Evolutionary conservation across 2,329 filamentous ascomycete species (phyloP).

Genomic region (Sclerotinia nivalis): DNA sequence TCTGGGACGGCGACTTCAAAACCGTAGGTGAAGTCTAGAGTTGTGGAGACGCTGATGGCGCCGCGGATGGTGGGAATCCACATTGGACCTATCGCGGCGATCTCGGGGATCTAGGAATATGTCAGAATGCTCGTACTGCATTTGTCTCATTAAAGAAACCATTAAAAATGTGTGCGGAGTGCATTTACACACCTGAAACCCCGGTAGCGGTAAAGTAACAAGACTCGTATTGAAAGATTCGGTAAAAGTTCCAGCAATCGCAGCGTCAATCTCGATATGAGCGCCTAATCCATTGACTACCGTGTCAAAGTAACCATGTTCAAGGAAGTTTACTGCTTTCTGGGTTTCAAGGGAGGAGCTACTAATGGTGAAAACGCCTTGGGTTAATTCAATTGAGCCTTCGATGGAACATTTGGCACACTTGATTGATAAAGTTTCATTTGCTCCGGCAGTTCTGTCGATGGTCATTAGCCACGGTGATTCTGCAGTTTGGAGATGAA

Average conservation of each 20-base stretch:
- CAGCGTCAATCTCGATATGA: conserved; percentile 20
- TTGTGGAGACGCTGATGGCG: neutral
- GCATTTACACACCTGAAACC: conserved; percentile 2
- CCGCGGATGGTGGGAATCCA: neutral
- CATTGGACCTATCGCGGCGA: conserved; percentile 10
- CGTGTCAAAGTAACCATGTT: conserved; percentile 14
- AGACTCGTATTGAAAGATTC: neutral
- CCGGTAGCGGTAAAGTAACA: conserved; percentile 1
- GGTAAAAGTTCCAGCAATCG: neutral
- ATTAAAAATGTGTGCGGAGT: neutral
- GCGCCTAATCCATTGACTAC: conserved; percentile 14
- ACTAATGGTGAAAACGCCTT: conserved; percentile 15
- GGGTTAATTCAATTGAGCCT: conserved; percentile 3
- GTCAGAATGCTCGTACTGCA: neutral
- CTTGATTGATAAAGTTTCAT: conserved; percentile 1
- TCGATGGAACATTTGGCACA: conserved; percentile 19
- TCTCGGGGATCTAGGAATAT: neutral
- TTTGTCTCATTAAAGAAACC: too few species aligned
- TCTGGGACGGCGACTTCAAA: conserved; percentile 6
- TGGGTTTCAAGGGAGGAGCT: neutral
- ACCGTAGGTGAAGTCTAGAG: conserved; percentile 17
- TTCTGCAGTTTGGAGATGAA: rapidly evolving
- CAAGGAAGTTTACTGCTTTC: conserved; percentile 16
- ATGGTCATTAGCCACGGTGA: neutral
- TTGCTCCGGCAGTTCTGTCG: neutral